Base-by-base conservation (phyloP, 768 basidiomycete genomes). In the Lentinula boryana region DNA sequence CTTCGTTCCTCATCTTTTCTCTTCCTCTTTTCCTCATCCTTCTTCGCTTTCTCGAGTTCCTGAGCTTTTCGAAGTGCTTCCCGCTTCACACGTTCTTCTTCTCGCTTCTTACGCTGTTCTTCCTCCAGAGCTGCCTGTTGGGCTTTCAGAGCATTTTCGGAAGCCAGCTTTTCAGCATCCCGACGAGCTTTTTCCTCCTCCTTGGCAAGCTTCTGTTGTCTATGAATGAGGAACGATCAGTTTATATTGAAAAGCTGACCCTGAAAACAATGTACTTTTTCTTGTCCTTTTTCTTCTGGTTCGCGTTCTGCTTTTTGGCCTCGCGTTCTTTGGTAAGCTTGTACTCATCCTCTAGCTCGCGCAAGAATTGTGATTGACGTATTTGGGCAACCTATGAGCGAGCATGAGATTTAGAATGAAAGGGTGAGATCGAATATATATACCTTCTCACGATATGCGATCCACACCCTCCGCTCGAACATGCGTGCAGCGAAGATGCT, bases 241-340 rank as follows among this genome's bases (percentile, higher is more conserved):
- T 46, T 5, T n/a, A 23, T 40, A 27, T 15, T 16, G 27, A 21
- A 50, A 21, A 13, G 9, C n/a, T 4, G 21, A 33, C 48, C 9
- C 2, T 23, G n/a, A 44, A 57, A 15, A 23, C 36, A 27, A 69
- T 79, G 58, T 66, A 96, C 95, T 79, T 87, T 72, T 80, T 81
- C 83, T 94, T 95, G 80, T 98, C 98, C 74, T 98, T 97, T 82
- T 98, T 99, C 83, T 97, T 98, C 83, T 95, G 95, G 83, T 97
- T 95, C 76, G 93, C 92, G 63, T 87, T 90, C 71, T 91, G 91
- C 72, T 93, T 92, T 83, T 97, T 96, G 59, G 86, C 89, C 76
- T 97, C 95, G 66, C 85, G 84, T 69, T 97, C 94, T 70, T 88
- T 88, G 53, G 85, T 81, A 33, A 84, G 74, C 73, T 92, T 91